Evolutionary conservation across 352 stramenopile genomes (phyloP).

Genomic region (Globisporangium iwayamae): DNA sequence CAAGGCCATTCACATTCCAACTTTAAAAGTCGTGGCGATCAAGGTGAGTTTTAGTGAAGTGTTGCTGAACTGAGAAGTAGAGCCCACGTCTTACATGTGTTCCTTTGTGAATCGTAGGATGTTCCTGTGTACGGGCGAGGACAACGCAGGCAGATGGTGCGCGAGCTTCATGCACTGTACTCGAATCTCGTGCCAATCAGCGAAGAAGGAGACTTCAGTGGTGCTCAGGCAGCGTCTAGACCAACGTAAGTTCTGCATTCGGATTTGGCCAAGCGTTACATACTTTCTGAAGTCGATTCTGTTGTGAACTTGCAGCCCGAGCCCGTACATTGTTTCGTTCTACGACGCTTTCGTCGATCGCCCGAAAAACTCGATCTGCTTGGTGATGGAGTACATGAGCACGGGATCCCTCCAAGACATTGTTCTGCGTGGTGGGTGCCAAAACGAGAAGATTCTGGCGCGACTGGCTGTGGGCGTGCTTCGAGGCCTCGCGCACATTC

Average conservation of each 20-base stretch:
- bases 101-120: conserved; percentile 33
- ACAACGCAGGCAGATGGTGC: conserved; percentile 87
- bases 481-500: conserved; percentile 81
- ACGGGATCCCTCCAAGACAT: conserved; percentile 90
- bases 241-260: conserved; percentile 29
- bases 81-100: not conserved
- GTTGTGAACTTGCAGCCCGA: conserved; percentile 33
- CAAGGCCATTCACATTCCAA: conserved; percentile 90
- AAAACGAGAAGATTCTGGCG: conserved; percentile 80
- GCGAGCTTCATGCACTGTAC: conserved; percentile 87
- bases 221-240: conserved; percentile 12
- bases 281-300: not conserved
- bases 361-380: conserved; percentile 83
- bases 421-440: conserved; percentile 72
- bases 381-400: conserved; percentile 94
- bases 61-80: not conserved
- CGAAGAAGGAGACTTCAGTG: conserved; percentile 22
- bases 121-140: conserved; percentile 81
- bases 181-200: conserved; percentile 84
- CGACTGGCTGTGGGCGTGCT: conserved; percentile 73
- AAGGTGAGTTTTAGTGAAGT: conserved; percentile 48
- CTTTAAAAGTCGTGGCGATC: conserved; percentile 86
- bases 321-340: conserved; percentile 90
- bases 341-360: conserved; percentile 91
- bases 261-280: not conserved